phyloP scores from a whole-genome alignment of 495 filamentous ascomycete genomes.

The Talaromyces thailandensis region DNA sequence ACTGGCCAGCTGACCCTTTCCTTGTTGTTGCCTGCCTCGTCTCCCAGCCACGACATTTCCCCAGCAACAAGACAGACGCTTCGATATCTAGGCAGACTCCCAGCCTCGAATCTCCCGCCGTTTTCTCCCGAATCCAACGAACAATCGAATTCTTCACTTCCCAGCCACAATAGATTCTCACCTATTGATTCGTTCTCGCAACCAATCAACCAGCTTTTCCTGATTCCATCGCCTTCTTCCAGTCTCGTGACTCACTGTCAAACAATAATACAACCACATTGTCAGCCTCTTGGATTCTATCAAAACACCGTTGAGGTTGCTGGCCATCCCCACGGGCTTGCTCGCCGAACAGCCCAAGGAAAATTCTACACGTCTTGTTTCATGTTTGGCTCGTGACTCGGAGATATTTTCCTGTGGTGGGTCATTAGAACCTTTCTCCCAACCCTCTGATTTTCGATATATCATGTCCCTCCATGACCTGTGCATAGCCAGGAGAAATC shows the following conservation, averaged over 20 bases:
- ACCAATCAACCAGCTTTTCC: neutral
- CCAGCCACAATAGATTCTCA: neutral
- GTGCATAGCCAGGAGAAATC: neutral
- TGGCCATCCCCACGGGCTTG: neutral
- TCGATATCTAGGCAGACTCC: neutral
- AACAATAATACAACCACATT: neutral
- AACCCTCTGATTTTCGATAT: neutral
- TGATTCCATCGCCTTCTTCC: neutral
- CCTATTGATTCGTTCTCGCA: neutral
- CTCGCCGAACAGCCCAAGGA: neutral
- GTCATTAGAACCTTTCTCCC: neutral
- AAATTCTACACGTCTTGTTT: neutral
- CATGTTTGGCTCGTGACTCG: neutral
- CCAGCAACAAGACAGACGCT: neutral
- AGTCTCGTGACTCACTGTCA: neutral
- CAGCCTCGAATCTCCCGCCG: neutral
- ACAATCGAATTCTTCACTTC: neutral
- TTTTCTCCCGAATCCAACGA: neutral
- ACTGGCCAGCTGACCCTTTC: neutral
- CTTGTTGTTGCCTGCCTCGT: neutral
- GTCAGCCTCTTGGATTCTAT: neutral
- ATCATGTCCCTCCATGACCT: neutral
- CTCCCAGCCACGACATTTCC: neutral
- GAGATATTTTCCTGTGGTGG: neutral
- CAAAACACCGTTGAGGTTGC: neutral